phyloP scores from a whole-genome alignment of 2,329 filamentous ascomycete species.

The Exophiala mesophila region DNA sequence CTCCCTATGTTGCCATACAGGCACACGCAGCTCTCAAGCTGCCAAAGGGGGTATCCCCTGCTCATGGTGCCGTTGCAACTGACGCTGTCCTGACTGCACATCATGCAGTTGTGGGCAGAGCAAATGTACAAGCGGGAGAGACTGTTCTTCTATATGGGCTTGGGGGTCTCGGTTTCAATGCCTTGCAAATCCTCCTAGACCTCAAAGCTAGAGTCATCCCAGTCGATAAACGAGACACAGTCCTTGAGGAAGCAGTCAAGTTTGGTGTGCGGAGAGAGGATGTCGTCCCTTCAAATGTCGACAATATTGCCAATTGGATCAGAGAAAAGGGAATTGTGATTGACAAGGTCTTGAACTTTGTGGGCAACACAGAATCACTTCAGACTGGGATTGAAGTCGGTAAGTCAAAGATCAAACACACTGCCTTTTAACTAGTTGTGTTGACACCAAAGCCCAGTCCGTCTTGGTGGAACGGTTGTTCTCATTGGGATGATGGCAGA shows the following conservation, averaged over 20 bases:
- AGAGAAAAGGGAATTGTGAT: conserved; percentile 1
- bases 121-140: conserved; percentile 2
- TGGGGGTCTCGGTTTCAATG: conserved; percentile 10
- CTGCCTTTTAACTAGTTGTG: background rate
- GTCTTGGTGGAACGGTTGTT: conserved; percentile 5
- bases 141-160: conserved; percentile 6
- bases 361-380: conserved; percentile 4
- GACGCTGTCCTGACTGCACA: conserved; percentile 8
- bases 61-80: conserved; percentile 5
- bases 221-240: conserved; percentile 5
- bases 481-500: conserved; percentile 3
- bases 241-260: conserved; percentile 10
- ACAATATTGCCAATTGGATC: conserved; percentile 3
- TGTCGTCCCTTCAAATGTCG: background rate
- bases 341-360: conserved; percentile 7
- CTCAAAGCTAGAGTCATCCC: conserved; percentile 4
- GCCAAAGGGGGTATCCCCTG: conserved; percentile 1
- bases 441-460: background rate
- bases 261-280: conserved; percentile 5
- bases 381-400: conserved; percentile 1
- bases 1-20: conserved; percentile 8
- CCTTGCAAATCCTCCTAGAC: conserved; percentile 2
- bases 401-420: background rate
- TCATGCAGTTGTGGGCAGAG: conserved; percentile 7
- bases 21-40: conserved; percentile 4